Base-by-base conservation (phyloP, 352 stramenopile genomes). In the Phytophthora nicotianae region DNA sequence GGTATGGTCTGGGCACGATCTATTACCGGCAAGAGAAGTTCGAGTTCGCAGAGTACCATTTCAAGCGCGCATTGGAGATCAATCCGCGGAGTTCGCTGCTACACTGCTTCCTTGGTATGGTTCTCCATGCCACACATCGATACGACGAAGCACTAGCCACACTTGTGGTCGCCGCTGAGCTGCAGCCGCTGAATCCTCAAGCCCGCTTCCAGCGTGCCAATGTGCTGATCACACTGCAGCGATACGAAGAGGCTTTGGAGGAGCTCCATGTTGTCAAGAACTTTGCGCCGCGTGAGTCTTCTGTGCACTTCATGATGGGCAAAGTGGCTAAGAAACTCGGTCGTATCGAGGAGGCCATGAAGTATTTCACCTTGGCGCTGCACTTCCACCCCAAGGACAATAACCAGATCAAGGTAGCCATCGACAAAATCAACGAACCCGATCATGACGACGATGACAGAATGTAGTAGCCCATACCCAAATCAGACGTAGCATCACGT, bases 1-100 rank as follows among this genome's bases (percentile, higher is more conserved):
- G 91, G 91, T 97, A 96, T 49, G 91, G 91, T 11, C 71, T 98
- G 26, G 96, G 96, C 37, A 91, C 87, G 19, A 98, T 99, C 60
- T 99, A 98, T 79, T 98, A 98, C 68, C 81, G 96, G 19, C 97
- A 99, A 70, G 97, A 99, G 69, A 98, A 98, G 73, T 98, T 96
- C 53, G 93, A 98, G 62, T 90, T 99, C 23, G 96, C 97, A 9
- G 96, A 99, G 70, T 98, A 98, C 65, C 96, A 99, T 62, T 99
- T 99, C 73, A 84, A 92, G 49, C 83, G 90, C 23, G 96, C 96
- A 19, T 73, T 98, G 5, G 71, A 85, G 47, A 97, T 99, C 60
- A 98, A 99, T 69, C 91, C 91, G 26, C 86, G 93, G 27, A 98
- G 87, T 57, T 98, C 95, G 19, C 70, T 99, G 29, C 75, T 99